Evolutionary conservation across 2,329 filamentous ascomycete species (phyloP).

Genomic region (Aspergillus sp.): DNA sequence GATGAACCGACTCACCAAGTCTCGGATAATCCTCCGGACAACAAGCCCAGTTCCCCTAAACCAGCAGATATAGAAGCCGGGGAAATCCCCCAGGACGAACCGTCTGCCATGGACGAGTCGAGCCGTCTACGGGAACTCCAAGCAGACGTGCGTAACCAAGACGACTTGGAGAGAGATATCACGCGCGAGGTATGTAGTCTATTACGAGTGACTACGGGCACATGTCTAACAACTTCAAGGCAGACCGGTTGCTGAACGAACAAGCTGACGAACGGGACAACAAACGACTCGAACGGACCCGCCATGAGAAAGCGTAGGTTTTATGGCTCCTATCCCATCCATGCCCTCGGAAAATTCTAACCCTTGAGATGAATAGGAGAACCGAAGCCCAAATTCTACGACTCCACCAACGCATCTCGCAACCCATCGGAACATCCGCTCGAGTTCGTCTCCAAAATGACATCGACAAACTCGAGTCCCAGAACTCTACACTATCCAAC

Average conservation of each 20-base stretch:
- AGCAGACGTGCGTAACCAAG: conserved; percentile 69
- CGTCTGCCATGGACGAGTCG: conserved; percentile 44
- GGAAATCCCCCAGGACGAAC: neutral
- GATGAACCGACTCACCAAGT: too few relatives aligned
- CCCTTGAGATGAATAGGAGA: conserved; percentile 28
- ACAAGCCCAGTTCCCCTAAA: neutral
- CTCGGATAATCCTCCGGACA: too few relatives aligned
- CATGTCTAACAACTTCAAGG: conserved; percentile 25
- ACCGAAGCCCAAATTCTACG: conserved; percentile 58
- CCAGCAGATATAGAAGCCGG: neutral
- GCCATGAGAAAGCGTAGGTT: conserved; percentile 39
- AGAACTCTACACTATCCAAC: conserved; percentile 56
- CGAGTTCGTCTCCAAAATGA: conserved; percentile 44
- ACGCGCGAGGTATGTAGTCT: conserved; percentile 42
- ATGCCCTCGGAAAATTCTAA: too few relatives aligned
- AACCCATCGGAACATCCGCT: conserved; percentile 46
- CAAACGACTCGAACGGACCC: conserved; percentile 53
- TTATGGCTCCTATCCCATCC: too few relatives aligned
- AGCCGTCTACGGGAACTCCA: conserved; percentile 55
- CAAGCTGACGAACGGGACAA: conserved; percentile 57
- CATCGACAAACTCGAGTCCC: conserved; percentile 56
- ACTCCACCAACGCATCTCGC: conserved; percentile 49
- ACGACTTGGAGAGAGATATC: conserved; percentile 85
- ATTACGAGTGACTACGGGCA: neutral
- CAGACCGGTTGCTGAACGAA: conserved; percentile 52